These are phyloP conservation scores for Diaporthe destruens DNA, from an alignment of 2,329 filamentous ascomycete genomes.

Conservation along the genomic window DNA sequence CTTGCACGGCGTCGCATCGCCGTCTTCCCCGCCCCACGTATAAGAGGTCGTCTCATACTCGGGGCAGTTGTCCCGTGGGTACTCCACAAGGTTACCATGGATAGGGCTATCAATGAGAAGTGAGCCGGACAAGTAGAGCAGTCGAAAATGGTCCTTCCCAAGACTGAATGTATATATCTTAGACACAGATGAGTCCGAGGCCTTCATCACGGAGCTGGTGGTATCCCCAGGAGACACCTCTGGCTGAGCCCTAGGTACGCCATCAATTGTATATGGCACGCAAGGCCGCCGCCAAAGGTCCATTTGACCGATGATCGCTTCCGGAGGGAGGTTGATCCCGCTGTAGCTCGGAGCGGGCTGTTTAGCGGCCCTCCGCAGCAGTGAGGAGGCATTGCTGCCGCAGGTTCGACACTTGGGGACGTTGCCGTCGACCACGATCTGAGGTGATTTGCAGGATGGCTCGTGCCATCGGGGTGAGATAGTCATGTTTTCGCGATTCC, in stretches of 20 bases:
- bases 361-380: neutral
- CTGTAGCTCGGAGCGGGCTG: neutral
- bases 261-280: neutral
- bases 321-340: neutral
- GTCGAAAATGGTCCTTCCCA: neutral
- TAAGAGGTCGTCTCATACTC: conserved; percentile 7
- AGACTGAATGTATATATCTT: neutral
- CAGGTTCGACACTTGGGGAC: conserved; percentile 3
- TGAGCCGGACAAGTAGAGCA: neutral
- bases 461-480: neutral
- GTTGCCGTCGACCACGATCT: neutral
- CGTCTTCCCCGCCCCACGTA: conserved; percentile 1
- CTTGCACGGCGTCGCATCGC: conserved; percentile 1
- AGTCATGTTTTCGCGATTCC: neutral
- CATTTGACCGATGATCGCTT: neutral
- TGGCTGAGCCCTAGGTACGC: neutral
- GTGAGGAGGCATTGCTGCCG: neutral
- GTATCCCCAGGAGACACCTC: neutral
- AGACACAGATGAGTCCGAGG: neutral
- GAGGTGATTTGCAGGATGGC: conserved; percentile 3
- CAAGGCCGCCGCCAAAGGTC: conserved; percentile 1
- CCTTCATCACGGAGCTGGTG: neutral
- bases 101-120: neutral
- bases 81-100: neutral
- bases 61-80: neutral